Conservation (phyloP, 176 grass and related monocot genomes). For the Tillandsia fasciculata region DNA sequence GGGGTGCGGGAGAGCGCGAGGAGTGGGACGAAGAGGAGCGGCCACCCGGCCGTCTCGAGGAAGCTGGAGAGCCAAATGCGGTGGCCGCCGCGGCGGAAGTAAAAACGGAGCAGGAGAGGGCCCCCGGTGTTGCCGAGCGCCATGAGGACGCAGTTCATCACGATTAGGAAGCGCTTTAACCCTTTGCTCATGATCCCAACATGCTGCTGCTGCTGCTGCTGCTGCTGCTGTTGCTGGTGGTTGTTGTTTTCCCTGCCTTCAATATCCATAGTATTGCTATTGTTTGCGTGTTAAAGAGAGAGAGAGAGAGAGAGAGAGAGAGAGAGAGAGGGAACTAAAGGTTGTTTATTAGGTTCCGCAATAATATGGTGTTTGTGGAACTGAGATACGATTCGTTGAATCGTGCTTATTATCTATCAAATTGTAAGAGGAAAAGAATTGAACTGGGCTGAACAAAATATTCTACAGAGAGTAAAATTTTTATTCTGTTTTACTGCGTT, state of each 20-base stretch:
- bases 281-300: neutral
- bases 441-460: too few relatives aligned
- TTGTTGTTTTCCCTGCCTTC: neutral
- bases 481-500: too few relatives aligned
- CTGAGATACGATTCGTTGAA: too few relatives aligned
- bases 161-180: constrained; percentile 18
- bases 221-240: neutral
- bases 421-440: too few relatives aligned
- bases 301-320: neutral
- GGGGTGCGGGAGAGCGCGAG: constrained; percentile 22
- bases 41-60: constrained; percentile 55
- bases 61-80: constrained; percentile 59
- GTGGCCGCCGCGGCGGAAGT: constrained; percentile 58
- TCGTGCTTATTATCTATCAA: too few relatives aligned
- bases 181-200: neutral
- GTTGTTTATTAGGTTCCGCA: too few relatives aligned
- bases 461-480: too few relatives aligned
- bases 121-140: constrained; percentile 34
- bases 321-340: neutral
- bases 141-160: constrained; percentile 48
- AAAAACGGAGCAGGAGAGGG: constrained; percentile 57
- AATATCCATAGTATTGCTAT: neutral
- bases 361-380: too few relatives aligned
- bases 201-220: too few relatives aligned
- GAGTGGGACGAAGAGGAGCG: constrained; percentile 52